Evolutionary conservation across 495 filamentous ascomycete species (phyloP), one percentile per base, ranked within the genome.

Genomic region (Trichoderma orchidacearum): DNA sequence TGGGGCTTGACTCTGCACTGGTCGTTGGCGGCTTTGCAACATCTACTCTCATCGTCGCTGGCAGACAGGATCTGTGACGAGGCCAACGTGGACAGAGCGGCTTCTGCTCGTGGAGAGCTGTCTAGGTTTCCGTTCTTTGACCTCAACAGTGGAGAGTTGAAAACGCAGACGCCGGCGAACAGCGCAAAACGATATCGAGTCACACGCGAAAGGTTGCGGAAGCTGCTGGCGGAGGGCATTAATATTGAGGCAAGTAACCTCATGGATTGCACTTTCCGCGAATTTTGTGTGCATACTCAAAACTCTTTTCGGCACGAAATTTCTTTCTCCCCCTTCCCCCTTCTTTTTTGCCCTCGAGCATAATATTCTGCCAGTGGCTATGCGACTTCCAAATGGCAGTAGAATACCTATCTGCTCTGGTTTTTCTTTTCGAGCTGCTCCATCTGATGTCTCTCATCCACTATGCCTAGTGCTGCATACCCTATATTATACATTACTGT

Each of bases 1-100:
- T 84, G 81, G 80, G 80, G 79, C 0, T 63, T 84, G 11, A 82
- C 82, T 0, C 70, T 84, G 54, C 78, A 83, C 63, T 82, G 77
- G 78, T 72, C 74, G 29, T 67, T 82, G 11, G 68, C 75, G 11
- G 72, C 72, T 3, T 66, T 83, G 54, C 66, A 73, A 9, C 59
- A 69, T 11, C 61, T 82, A 8, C 68, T 83, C 5, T 80, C 79
- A 0, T 66, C 74, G 2, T 60, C 75, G n/a, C 56, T 81, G 25
- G 60, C 77, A 13, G 58, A 58, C 3, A 70, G 68, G 0, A 66
- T 84, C 12, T 48, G 41, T 11, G 74, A 76, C 0, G 75, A 80
- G 59, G 68, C 72, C 0, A 71, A 70, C 30, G 77, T 78, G 18
- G 72, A 74, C 28, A 57, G 63, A 18, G 57, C 18, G 8, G 64